Base-by-base conservation (phyloP, 495 filamentous ascomycete genomes). In the Neurospora sp. region DNA sequence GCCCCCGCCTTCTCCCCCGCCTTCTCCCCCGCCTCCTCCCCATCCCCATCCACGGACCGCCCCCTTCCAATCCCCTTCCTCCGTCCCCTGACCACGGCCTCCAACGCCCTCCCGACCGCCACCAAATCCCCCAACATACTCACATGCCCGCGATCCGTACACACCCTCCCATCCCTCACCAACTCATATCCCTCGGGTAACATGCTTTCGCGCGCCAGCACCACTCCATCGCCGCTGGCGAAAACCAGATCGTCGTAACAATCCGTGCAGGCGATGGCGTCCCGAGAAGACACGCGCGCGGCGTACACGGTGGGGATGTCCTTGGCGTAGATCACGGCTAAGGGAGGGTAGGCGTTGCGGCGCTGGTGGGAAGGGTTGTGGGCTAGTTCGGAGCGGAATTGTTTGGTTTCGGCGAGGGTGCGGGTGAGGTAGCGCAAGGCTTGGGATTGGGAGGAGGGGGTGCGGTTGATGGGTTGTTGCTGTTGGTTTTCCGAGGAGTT, bases 241-340 rank as follows among this genome's bases (percentile, higher is more conserved):
- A 98, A 98, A 0, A 92, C 88, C 3, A 97, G 84, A 72, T 97
- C 90, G 74, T 97, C 95, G 78, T 97, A 98, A 3, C 91, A 90
- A 81, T 96, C 93, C 1, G 88, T 81, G 44, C 88, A 87, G 70
- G 89, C 89, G 74, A 98, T 97, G 1, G 78, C 82, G n/a, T 82
- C 84, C 9, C 81, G 78, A 3, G 88, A 88, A 6, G 85, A 76
- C 10, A 98, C 93, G 14, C 88, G 87, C 1, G 92, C 93, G 0
- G 89, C 93, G 80, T 88, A 92, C 1, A 97, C 92, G 0, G 95
- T 98, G 0, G 95, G 94, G 3, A 91, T 89, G 31, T 89, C 89
- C 79, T 96, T 97, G 42, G 91, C 92, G 85, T 96, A 98, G 9
- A 98, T 86, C n/a, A 98, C 87, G 0, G 93, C 88, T 12, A 92